Evolutionary conservation across 1,139 yeast species (phyloP), one percentile per base, ranked within the genome.

Genomic region (Taphrina communis): DNA sequence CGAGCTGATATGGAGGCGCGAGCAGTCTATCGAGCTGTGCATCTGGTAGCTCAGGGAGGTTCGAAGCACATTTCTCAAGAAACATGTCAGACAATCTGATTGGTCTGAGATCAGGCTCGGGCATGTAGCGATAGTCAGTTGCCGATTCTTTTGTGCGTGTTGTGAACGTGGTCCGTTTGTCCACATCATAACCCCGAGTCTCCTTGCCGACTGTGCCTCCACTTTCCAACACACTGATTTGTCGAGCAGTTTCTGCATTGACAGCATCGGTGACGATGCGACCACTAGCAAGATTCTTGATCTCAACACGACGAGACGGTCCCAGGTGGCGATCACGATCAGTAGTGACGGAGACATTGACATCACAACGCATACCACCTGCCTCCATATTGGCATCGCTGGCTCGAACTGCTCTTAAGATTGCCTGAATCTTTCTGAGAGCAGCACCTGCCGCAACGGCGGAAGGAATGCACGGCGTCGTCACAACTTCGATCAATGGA

Each of bases 301-400:
- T 84, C 75, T 94, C 99, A 36, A 93, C 92, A 71, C 98, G 79
- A 59, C 87, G 83, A 12, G 59, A 39, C 7, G 62, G 56, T 6
- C 52, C 55, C 11, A 55, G 46, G 8, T 39, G 42, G 2, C 41
- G 62, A 39, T 61, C 63, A 7, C 17, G 51, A 6, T 62, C 58
- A 21, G 39, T 86, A 70, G 85, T 85, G 2, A 94, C 87, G 58
- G 96, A 90, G 19, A 94, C 84, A 74, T 94, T 94, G 8, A 92
- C 98, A 76, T 94, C 99, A 3, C 93, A 96, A 75, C 99, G 83
- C 83, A 95, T 88, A 0, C 97, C 95, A 8, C 99, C 99, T 0
- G 93, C 86, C 76, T 94, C 99, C 74, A 94, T 81, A 73, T 92
- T 97, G 31, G 97, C 98, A 0, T 95, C 83, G 73, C 97, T 91